Conservation (phyloP, 176 grass and related monocot species). For the Triticum urartu region DNA sequence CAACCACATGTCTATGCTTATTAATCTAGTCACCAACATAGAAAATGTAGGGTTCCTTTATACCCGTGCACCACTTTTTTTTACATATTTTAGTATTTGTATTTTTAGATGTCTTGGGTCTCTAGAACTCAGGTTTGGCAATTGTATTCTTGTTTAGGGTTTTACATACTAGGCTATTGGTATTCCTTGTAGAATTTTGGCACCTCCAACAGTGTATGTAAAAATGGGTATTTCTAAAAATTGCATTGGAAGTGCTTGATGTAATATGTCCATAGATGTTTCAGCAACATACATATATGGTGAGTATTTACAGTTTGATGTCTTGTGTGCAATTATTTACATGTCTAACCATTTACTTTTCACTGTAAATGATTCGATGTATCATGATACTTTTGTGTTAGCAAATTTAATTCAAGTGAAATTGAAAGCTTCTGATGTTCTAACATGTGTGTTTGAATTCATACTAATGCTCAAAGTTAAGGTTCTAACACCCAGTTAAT, state of each 20-base stretch:
- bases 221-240: too few species aligned
- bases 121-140: not conserved
- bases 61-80: not conserved
- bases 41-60: too few species aligned
- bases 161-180: not conserved
- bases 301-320: too few species aligned
- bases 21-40: too few species aligned
- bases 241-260: too few species aligned
- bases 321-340: too few species aligned
- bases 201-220: not conserved
- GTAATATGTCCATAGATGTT: too few species aligned
- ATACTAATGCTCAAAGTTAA: not conserved
- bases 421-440: not conserved
- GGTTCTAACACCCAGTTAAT: too few species aligned
- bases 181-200: not conserved
- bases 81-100: not conserved
- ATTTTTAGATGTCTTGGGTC: not conserved
- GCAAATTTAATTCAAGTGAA: not conserved
- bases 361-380: not conserved
- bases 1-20: too few species aligned
- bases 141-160: not conserved
- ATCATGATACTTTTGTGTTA: not conserved
- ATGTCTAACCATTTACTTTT: too few species aligned
- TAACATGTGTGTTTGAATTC: not conserved
- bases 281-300: too few species aligned